Evolutionary conservation across 1,284 basidiomycete species (phyloP), one percentile per base, ranked within the genome.

Genomic region (Moniliella sp.): DNA sequence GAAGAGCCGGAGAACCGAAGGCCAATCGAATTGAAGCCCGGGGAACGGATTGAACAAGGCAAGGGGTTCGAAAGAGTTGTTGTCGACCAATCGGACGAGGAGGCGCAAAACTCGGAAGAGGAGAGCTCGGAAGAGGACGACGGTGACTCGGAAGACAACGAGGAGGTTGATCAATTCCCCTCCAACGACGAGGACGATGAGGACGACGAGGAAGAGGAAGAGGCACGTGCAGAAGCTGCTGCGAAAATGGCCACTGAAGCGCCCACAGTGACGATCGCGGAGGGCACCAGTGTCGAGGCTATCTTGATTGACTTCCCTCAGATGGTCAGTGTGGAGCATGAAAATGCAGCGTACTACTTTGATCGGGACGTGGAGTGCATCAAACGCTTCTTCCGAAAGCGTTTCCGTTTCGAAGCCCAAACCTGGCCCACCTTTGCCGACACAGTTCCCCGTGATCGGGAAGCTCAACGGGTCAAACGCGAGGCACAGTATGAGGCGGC

Each of bases 321-420:
- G 65, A 94, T 97, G 88, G 81, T 97, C 61, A 84, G 79, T 67
- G 88, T 81, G 21, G 78, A 84, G 30, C 88, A 99, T 54, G 73
- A 75, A 51, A 93, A 99, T 61, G 91, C 88, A 7, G 88, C 94
- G 66, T 91, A 77, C 77, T 97, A 91, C 65, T 99, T 99, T 64
- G 83, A 93, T 56, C 75, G 91, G 19, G 91, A 99, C 60, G 91
- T 99, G 10, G 76, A 88, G 40, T 93, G 91, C 61, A 83, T 99
- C 43, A 72, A 82, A 27, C 75, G 73, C 7, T 99, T 94, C 66
- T 97, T 99, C 69, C 70, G 69, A 43, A 72, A 82, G 41, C 67
- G 86, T 14, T 97, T 94, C 66, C 72, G 76, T 35, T 99, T 88
- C 61, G 82, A 93, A 63, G 86, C 82, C 38, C 67, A 70, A 0